A percentile compares a stretch with the other conserved stretches of the same genome.
These are phyloP conservation scores for Phytophthora pini DNA, from an alignment of 352 stramenopile genomes.

Conservation along the genomic window DNA sequence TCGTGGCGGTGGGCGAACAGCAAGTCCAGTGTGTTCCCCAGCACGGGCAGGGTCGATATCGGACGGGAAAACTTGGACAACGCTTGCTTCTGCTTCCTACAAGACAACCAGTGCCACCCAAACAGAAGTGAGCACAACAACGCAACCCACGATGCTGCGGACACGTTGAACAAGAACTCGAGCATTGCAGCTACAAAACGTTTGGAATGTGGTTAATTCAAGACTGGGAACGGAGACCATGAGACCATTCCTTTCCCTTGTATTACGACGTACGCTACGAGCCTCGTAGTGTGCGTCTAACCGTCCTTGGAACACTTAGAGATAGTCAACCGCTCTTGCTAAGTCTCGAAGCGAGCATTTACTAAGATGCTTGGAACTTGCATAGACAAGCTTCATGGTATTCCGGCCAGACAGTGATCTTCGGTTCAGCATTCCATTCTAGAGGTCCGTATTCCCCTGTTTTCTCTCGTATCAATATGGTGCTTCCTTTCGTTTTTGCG, in stretches of 20 bases:
- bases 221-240: constrained; percentile 6
- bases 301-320: background rate
- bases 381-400: background rate
- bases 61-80: constrained; percentile 39
- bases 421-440: constrained; percentile 19
- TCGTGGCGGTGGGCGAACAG: constrained; percentile 49
- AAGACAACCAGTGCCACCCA: constrained; percentile 35
- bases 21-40: constrained; percentile 63
- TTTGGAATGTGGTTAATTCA: constrained; percentile 2
- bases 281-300: constrained; percentile 2
- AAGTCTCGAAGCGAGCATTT: too few relatives aligned
- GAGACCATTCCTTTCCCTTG: too few relatives aligned
- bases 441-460: background rate
- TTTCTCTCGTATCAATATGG: background rate
- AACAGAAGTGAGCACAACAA: constrained; percentile 31
- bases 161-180: constrained; percentile 17
- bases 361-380: background rate
- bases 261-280: too few relatives aligned
- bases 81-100: constrained; percentile 33
- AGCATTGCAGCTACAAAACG: constrained; percentile 13
- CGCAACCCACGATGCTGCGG: constrained; percentile 13
- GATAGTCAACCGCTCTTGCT: constrained; percentile 1
- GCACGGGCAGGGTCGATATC: constrained; percentile 43
- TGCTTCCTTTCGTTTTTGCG: constrained; percentile 30
- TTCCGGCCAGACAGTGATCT: background rate